Base-by-base conservation (phyloP, 179 eudicot species). In the Amaranthus tricolor region DNA sequence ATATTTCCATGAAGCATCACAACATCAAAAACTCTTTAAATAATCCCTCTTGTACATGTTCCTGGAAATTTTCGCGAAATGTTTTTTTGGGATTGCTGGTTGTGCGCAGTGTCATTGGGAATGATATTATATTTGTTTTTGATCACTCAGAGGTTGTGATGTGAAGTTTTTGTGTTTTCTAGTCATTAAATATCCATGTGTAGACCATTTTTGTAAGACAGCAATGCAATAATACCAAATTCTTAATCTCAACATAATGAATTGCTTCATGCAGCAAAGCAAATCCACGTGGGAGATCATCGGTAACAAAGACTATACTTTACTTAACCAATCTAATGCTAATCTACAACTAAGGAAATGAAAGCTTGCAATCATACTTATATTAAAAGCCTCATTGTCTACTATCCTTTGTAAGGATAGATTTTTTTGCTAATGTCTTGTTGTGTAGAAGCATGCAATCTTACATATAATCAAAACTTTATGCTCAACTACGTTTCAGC, bases 81-180 rank as follows among this genome's bases (percentile, higher is more conserved):
- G 3, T 24, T 0, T 31, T n/a, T 66, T 10, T 24, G 59, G 43
- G 6, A 50, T 51, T 53, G n/a, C 45, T 52, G 40, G 65, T 31
- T 70, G 62, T 44, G 55, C 31, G 62, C 62, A 12, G 15, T 56
- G 15, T 44, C 8, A 12, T 43, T 65, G n/a, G 68, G 76, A 72
- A 4, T 65, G 45, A 8, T 45, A 52, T 45, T 68, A 49, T 57
- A 20, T 15, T 62, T 62, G 17, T 1, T 62, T 17, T 31, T 31
- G 20, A 40, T 55, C 43, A 5, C 14, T 50, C 54, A 45, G 10
- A 19, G 7, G 3, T 10, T 16, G 8, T 15, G 15, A 53, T 1
- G 7, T 5, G 13, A 13, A 58, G 59, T 4, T 51, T 8, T 60
- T 43, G 68, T n/a, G 68, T 48, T 76, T 49, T 20, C 60, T 47